These are phyloP conservation scores for Annulohypoxylon maeteangense DNA, from an alignment of 495 filamentous ascomycete genomes.

Conservation along the genomic window DNA sequence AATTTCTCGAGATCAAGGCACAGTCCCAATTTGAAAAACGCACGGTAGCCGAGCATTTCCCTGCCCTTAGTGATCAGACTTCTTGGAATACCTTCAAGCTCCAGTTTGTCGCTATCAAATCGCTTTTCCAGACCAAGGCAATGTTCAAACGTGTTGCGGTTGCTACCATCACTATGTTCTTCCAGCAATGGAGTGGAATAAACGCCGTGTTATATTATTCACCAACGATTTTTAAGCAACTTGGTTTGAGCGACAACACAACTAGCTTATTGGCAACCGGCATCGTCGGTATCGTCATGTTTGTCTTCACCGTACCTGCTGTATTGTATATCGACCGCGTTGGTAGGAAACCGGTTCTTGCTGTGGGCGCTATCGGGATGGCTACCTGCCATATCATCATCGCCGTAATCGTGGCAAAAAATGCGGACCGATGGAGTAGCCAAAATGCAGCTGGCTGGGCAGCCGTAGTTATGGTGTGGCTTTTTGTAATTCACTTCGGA, in stretches of 20 bases:
- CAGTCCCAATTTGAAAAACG: constrained; percentile 84
- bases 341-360: constrained; percentile 67
- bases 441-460: constrained; percentile 79
- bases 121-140: constrained; percentile 74
- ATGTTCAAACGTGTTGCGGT: constrained; percentile 81
- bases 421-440: constrained; percentile 65
- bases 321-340: constrained; percentile 73
- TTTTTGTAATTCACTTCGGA: constrained; percentile 84
- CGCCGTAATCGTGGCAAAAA: constrained; percentile 74
- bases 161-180: constrained; percentile 75
- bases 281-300: constrained; percentile 82
- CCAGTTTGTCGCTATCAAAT: constrained; percentile 76
- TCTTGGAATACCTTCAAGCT: constrained; percentile 71
- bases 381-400: constrained; percentile 75
- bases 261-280: constrained; percentile 80
- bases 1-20: constrained; percentile 85
- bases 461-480: constrained; percentile 82
- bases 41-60: constrained; percentile 75
- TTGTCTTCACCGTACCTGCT: constrained; percentile 72
- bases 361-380: constrained; percentile 68
- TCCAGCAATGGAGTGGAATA: constrained; percentile 82
- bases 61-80: constrained; percentile 68
- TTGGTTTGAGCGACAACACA: constrained; percentile 71
- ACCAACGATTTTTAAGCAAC: constrained; percentile 76
- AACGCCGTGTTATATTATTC: constrained; percentile 79